phyloP scores from a whole-genome alignment of 306 rosid genomes.

The Rosa rugosa region DNA sequence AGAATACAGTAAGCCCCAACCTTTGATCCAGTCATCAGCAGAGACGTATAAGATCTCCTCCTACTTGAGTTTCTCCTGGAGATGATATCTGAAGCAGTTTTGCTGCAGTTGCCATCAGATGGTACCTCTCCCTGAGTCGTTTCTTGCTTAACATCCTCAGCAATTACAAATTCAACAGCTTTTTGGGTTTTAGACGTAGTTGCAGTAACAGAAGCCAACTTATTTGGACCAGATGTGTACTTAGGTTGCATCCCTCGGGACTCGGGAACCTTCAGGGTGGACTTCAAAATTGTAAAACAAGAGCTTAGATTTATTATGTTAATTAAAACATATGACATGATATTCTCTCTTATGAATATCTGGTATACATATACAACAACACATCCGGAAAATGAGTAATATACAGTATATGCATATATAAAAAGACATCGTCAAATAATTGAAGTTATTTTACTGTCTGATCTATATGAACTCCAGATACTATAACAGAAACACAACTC shows the following conservation, averaged over 20 bases:
- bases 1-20: conserved; percentile 38
- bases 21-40: conserved; percentile 68
- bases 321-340: not conserved
- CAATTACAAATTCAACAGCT: conserved; percentile 33
- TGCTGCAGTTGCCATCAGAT: conserved; percentile 41
- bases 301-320: not conserved
- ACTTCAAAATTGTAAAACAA: conserved; percentile 41
- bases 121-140: conserved; percentile 34
- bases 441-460: too few relatives aligned
- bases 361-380: not conserved
- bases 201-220: conserved; percentile 38
- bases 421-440: too few relatives aligned
- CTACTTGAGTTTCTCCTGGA: conserved; percentile 51
- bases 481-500: too few relatives aligned
- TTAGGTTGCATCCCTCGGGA: conserved; percentile 44
- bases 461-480: too few relatives aligned
- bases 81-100: conserved; percentile 30
- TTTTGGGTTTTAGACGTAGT: conserved; percentile 46
- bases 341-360: not conserved
- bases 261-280: conserved; percentile 37
- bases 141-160: conserved; percentile 40
- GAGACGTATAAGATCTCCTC: conserved; percentile 74
- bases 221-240: conserved; percentile 29
- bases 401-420: too few relatives aligned
- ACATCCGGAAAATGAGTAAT: not conserved